phyloP scores from a whole-genome alignment of 148 eudicot species.

The Beta vulgaris region DNA sequence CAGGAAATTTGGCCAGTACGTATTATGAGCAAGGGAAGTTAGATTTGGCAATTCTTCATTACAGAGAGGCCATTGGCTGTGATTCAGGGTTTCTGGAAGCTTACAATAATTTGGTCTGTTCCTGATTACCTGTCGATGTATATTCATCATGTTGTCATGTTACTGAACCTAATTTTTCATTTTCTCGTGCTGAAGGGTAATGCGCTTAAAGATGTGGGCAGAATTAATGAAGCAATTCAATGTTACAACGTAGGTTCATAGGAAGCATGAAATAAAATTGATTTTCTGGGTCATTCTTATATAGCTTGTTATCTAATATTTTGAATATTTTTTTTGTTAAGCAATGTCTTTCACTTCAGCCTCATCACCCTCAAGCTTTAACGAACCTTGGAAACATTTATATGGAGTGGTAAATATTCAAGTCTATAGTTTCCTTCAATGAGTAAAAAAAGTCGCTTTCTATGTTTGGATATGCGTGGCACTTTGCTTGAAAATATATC shows the following conservation, averaged over 20 bases:
- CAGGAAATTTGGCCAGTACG: conserved; percentile 89
- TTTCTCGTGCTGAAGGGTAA: conserved; percentile 55
- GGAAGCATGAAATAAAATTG: neutral
- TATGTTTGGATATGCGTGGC: conserved; percentile 9
- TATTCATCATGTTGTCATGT: neutral
- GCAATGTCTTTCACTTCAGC: conserved; percentile 90
- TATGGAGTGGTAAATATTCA: conserved; percentile 74
- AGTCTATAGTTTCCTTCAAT: neutral
- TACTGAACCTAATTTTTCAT: conserved; percentile 8
- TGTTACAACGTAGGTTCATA: conserved; percentile 72
- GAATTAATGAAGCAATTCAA: conserved; percentile 81
- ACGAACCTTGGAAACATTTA: conserved; percentile 96
- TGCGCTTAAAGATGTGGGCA: conserved; percentile 90
- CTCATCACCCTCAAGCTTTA: conserved; percentile 92
- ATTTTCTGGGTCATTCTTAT: neutral
- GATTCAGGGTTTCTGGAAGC: conserved; percentile 93
- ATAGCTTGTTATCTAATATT: conserved; percentile 9
- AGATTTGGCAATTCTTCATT: conserved; percentile 81
- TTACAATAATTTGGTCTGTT: conserved; percentile 82
- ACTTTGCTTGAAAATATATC: neutral
- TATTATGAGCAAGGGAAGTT: conserved; percentile 88
- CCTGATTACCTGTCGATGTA: conserved; percentile 9
- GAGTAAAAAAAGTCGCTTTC: neutral
- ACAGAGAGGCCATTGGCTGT: conserved; percentile 76
- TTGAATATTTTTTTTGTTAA: conserved; percentile 33